Evolutionary conservation across 228 moss, liverwort and hornwort species (phyloP).

Genomic region (Sphagnum fallax): DNA sequence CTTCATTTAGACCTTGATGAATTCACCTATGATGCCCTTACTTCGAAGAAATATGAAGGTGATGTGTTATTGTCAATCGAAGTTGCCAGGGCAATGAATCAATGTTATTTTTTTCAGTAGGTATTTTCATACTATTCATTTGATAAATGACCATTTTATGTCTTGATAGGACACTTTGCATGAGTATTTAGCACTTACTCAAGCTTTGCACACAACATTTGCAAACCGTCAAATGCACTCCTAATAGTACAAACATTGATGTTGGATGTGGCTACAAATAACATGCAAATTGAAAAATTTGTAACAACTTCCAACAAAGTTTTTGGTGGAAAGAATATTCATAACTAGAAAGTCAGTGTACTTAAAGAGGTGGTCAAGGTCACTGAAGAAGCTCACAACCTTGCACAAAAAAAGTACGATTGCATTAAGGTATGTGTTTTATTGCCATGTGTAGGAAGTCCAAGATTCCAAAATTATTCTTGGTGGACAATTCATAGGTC

Average conservation of each 20-base stretch:
- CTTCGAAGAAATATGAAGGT: too few species aligned
- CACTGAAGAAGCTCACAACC: conserved; percentile 71
- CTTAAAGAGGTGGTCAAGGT: conserved; percentile 66
- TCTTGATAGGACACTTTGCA: conserved; percentile 81
- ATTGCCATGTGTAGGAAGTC: too few species aligned
- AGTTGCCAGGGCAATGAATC: too few species aligned
- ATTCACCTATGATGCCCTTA: too few species aligned
- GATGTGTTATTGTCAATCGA: too few species aligned
- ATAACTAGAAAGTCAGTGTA: conserved; percentile 71
- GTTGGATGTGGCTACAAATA: conserved; percentile 65
- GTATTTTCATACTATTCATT: too few species aligned
- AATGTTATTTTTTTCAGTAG: too few species aligned
- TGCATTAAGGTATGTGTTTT: conserved; percentile 58
- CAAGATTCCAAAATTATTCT: too few species aligned
- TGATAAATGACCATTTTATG: too few species aligned
- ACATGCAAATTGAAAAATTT: conserved; percentile 71
- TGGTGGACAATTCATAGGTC: too few species aligned
- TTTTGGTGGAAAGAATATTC: conserved; percentile 85
- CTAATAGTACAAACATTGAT: conserved; percentile 87
- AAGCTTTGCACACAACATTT: conserved; percentile 76
- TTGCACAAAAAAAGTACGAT: conserved; percentile 71
- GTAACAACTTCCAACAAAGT: conserved; percentile 74
- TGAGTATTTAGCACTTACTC: conserved; percentile 95
- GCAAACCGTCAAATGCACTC: conserved; percentile 75
- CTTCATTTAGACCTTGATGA: too few species aligned